Evolutionary conservation across 2,329 filamentous ascomycete genomes (phyloP).

Genomic region (Leptographium wingfieldii): DNA sequence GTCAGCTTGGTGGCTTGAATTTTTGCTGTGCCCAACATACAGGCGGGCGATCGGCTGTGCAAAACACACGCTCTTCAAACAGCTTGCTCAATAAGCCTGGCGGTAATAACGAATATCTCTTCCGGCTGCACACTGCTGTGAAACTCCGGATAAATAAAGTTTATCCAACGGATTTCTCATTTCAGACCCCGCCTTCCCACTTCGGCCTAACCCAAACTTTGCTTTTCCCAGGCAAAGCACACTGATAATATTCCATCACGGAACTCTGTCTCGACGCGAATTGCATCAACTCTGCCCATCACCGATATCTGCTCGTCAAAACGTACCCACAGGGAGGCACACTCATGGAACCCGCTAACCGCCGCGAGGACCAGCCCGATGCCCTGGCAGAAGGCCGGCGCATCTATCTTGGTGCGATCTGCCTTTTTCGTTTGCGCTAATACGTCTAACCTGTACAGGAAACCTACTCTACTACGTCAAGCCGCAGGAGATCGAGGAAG

Average conservation of each 20-base stretch:
- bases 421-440: neutral
- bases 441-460: constrained; percentile 27
- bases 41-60: too few relatives aligned
- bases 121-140: too few relatives aligned
- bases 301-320: neutral
- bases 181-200: neutral
- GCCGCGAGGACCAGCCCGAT: constrained; percentile 1
- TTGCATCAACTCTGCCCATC: neutral
- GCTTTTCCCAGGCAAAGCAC: neutral
- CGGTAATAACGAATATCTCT: too few relatives aligned
- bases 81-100: too few relatives aligned
- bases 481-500: constrained; percentile 22
- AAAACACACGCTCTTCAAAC: too few relatives aligned
- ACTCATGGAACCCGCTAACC: constrained; percentile 4
- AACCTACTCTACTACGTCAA: constrained; percentile 47
- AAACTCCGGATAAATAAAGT: neutral
- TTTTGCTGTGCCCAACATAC: too few relatives aligned
- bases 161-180: neutral
- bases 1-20: too few relatives aligned
- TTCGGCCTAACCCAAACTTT: neutral
- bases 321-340: too few relatives aligned
- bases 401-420: constrained; percentile 8
- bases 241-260: neutral
- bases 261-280: neutral
- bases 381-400: constrained; percentile 9